These are phyloP conservation scores for Phellopilus nigrolimitatus DNA, from an alignment of 1,284 basidiomycete species.

Conservation along the genomic window DNA sequence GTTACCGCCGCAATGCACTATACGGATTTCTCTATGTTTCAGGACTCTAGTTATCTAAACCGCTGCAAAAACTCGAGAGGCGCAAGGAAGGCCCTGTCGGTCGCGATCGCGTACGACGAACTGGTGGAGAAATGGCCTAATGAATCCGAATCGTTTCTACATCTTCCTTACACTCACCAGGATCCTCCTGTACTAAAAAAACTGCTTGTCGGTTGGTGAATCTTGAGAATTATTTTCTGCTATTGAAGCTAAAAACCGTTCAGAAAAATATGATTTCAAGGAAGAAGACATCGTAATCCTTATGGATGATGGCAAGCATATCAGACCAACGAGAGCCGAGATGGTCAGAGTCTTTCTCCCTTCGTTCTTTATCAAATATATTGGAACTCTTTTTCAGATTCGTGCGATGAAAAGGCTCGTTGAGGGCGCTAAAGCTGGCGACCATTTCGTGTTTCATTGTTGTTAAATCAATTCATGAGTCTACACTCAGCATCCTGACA, in stretches of 20 bases:
- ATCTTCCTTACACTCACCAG: slow-evolving; percentile 6
- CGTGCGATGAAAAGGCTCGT: slow-evolving; percentile 18
- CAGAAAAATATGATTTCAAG: slow-evolving; percentile 14
- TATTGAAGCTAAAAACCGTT: neutral
- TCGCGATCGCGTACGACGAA: slow-evolving; percentile 13
- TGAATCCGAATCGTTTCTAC: neutral
- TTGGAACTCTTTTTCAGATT: slow-evolving; percentile 4
- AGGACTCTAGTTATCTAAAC: too few relatives aligned
- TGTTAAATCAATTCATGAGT: neutral
- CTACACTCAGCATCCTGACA: neutral
- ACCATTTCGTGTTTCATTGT: slow-evolving; percentile 22
- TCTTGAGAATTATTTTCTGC: too few relatives aligned
- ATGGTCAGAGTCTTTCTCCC: slow-evolving; percentile 11
- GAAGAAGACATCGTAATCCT: slow-evolving; percentile 16
- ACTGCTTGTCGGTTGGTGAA: slow-evolving; percentile 13
- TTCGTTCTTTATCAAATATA: neutral
- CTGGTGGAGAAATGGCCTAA: slow-evolving; percentile 4
- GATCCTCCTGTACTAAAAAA: slow-evolving; percentile 9
- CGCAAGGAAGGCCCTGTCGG: slow-evolving; percentile 12
- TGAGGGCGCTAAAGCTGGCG: slow-evolving; percentile 18
- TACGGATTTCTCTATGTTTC: neutral
- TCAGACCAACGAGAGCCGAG: slow-evolving; percentile 11
- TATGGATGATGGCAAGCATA: slow-evolving; percentile 15
- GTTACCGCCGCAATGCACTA: too few relatives aligned
- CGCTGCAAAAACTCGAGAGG: neutral